Conservation (phyloP, 805 yeast genomes). For the Nakazawaea siamensis region DNA sequence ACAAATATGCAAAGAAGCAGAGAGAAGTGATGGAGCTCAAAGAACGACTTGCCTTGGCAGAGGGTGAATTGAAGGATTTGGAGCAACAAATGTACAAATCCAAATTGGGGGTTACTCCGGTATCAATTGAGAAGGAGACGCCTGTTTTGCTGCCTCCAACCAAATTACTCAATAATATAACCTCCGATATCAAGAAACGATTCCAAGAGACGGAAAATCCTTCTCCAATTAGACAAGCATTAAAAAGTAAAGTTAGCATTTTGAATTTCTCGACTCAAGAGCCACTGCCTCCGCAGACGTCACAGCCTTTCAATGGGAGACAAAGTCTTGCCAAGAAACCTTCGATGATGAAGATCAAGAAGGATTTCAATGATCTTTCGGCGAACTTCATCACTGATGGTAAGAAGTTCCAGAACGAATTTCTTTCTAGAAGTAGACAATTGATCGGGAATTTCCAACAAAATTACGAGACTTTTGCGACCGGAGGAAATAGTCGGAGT, state of each 20-base stretch:
- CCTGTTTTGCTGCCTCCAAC: neutral
- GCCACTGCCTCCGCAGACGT: neutral
- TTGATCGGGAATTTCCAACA: constrained; percentile 18
- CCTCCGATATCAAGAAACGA: constrained; percentile 3
- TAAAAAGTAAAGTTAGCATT: constrained; percentile 8
- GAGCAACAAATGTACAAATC: constrained; percentile 15
- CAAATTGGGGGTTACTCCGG: neutral
- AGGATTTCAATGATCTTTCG: constrained; percentile 16
- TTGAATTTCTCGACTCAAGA: constrained; percentile 1
- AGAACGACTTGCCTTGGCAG: constrained; percentile 31
- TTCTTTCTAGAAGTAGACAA: constrained; percentile 18
- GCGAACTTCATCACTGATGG: constrained; percentile 15
- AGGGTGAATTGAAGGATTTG: constrained; percentile 27
- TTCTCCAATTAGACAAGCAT: constrained; percentile 5
- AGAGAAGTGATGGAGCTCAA: constrained; percentile 42
- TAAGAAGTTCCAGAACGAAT: constrained; percentile 16
- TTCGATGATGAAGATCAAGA: constrained; percentile 9
- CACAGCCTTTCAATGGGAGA: too few relatives aligned
- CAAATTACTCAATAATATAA: neutral
- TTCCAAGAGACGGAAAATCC: constrained; percentile 3
- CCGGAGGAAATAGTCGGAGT: too few relatives aligned
- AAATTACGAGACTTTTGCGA: too few relatives aligned
- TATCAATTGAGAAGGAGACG: too few relatives aligned
- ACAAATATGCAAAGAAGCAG: constrained; percentile 41
- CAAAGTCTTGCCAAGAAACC: constrained; percentile 3